Conservation (phyloP, 345 rosid genomes). For the Moringa oleifera region DNA sequence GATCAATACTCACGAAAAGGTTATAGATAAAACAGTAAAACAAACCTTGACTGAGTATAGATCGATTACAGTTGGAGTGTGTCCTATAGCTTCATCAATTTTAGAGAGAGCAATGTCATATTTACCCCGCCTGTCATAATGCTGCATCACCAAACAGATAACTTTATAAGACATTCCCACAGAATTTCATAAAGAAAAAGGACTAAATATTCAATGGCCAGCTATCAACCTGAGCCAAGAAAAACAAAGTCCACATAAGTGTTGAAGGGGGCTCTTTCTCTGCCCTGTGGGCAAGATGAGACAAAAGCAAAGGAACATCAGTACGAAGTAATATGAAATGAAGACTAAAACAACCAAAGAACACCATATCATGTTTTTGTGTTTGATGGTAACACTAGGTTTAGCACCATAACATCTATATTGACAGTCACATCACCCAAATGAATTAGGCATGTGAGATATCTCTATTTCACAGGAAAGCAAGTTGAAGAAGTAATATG, state of each 20-base stretch:
- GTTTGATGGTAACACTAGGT: not conserved
- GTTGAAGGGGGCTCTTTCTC: constrained; percentile 94
- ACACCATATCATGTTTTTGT: not conserved
- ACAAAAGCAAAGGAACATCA: not conserved
- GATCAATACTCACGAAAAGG: not conserved
- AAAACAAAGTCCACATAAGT: constrained; percentile 84
- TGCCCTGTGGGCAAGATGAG: constrained; percentile 45
- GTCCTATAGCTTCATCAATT: constrained; percentile 87
- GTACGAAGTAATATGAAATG: not conserved
- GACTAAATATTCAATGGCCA: constrained; percentile 9
- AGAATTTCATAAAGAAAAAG: constrained; percentile 11
- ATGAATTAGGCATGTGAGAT: not conserved
- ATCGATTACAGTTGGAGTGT: constrained; percentile 98
- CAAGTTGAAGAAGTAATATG: too few species aligned
- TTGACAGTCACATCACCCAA: not conserved
- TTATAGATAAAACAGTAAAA: constrained; percentile 5
- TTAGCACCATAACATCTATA: not conserved
- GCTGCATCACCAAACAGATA: constrained; percentile 49
- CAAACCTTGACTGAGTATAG: constrained; percentile 88
- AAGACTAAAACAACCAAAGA: not conserved
- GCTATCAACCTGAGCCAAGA: constrained; percentile 86
- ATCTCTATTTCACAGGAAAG: not conserved
- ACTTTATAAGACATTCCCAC: constrained; percentile 4
- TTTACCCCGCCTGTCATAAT: constrained; percentile 89
- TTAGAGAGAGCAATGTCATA: constrained; percentile 70